phyloP scores from a whole-genome alignment of 257 asterid species.

The Paraleonurus japonicus region DNA sequence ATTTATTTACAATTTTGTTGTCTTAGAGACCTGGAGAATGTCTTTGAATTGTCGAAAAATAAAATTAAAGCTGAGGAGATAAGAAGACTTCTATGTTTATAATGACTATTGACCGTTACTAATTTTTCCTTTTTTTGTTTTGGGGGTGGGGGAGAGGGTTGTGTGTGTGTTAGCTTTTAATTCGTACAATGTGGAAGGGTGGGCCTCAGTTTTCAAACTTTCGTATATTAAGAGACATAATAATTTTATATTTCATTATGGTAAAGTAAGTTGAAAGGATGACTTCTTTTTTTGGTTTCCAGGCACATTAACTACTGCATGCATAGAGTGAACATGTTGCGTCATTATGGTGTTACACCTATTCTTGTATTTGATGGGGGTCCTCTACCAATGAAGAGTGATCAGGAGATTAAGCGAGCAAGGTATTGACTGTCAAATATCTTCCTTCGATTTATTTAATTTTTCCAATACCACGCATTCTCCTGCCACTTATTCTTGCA shows the following conservation, averaged over 20 bases:
- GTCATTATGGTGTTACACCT: constrained; percentile 84
- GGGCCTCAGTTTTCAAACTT: neutral
- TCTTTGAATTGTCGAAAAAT: neutral
- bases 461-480: neutral
- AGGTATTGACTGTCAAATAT: constrained; percentile 45
- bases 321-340: constrained; percentile 90
- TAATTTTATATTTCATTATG: neutral
- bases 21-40: neutral
- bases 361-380: constrained; percentile 97
- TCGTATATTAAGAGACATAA: neutral
- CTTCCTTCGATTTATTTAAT: constrained; percentile 10
- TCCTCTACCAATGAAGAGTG: constrained; percentile 82
- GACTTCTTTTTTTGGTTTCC: constrained; percentile 20
- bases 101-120: neutral
- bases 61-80: neutral
- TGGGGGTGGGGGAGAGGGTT: neutral
- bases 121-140: neutral
- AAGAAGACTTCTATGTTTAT: neutral
- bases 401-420: constrained; percentile 86
- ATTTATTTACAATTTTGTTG: neutral
- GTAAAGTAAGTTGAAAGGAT: constrained; percentile 15
- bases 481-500: neutral
- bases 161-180: neutral
- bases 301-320: constrained; percentile 96
- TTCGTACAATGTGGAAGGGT: neutral